Evolutionary conservation across 2,329 filamentous ascomycete genomes (phyloP), one percentile per base, ranked within the genome.

Genomic region (Hypoxylon sp.): DNA sequence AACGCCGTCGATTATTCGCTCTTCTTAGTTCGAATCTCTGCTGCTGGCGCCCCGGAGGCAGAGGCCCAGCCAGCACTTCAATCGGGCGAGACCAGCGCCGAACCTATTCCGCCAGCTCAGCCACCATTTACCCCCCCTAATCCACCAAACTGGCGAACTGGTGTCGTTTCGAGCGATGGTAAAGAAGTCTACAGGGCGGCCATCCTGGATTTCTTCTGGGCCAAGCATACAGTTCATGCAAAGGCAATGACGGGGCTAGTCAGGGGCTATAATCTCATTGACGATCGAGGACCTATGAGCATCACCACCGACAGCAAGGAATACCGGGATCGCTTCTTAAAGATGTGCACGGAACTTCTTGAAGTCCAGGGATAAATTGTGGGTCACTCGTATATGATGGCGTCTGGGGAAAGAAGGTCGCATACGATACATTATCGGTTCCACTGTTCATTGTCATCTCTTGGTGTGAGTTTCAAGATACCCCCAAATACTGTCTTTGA

Each of bases 171-270:
- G 8, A 80, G 83, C 0, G 87, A 92, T 71, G 86, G 86, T 0
- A 86, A 87, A 70, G 90, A 89, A 81, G 80, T 89, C 11, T 93
- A 92, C 72, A 84, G 90, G 2, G 88, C 85, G 2, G 84, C 89
- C 0, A 78, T 93, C 12, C 80, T 93, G 32, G 91, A 93, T 76
- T 93, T 93, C 78, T 92, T 93, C 80, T 93, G 91, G 91, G 87
- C 89, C 0, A 91, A 90, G 77, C 89, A 92, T 76, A 90, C 89
- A 69, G 71, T 89, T 0, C 89, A 87, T 56, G 87, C 91, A 0
- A 86, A 84, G 74, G 81, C 86, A 0, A 85, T 93, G 84, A 91
- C 90, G 0, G 83, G 85, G 0, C 76, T 92, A 33, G 85, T 93
- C 62, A 85, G 85, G 50, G 78, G 83, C 0, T 91, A 89, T 71